These are phyloP conservation scores for Fusarium udum DNA, from an alignment of 2,329 filamentous ascomycete species.

Conservation along the genomic window DNA sequence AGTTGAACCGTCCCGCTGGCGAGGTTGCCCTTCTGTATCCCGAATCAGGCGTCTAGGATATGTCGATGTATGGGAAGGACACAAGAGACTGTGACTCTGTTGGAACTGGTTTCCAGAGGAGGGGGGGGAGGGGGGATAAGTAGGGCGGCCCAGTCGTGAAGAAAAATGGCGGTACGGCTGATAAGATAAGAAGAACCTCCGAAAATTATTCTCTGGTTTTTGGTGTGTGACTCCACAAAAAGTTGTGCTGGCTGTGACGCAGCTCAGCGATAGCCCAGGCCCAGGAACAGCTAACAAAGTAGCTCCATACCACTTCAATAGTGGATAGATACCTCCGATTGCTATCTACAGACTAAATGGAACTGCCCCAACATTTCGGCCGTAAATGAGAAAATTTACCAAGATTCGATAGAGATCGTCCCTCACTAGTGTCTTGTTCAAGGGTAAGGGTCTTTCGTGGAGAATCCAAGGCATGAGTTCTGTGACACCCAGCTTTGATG, in stretches of 20 bases:
- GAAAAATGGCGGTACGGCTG: constrained; percentile 42
- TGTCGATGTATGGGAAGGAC: constrained; percentile 31
- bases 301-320: constrained; percentile 12
- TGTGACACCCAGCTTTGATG: background rate
- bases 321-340: constrained; percentile 24
- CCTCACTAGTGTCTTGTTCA: constrained; percentile 14
- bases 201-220: constrained; percentile 41
- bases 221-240: constrained; percentile 35
- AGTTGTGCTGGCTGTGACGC: constrained; percentile 12
- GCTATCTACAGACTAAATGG: background rate
- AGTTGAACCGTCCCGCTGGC: constrained; percentile 49
- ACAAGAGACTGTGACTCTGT: constrained; percentile 43
- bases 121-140: constrained; percentile 28
- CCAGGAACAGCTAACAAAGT: constrained; percentile 1
- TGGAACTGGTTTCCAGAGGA: constrained; percentile 25
- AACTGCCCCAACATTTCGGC: constrained; percentile 40
- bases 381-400: constrained; percentile 29
- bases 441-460: constrained; percentile 18
- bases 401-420: constrained; percentile 33
- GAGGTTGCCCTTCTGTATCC: constrained; percentile 45
- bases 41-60: constrained; percentile 45
- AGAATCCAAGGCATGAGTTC: constrained; percentile 9
- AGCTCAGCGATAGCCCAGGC: background rate
- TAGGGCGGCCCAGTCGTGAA: constrained; percentile 17
- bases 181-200: constrained; percentile 42